Percentiles rank a stretch among this genome's conserved stretches.
phyloP scores from a whole-genome alignment of 768 basidiomycete genomes.

The Tulasnella sp. region DNA sequence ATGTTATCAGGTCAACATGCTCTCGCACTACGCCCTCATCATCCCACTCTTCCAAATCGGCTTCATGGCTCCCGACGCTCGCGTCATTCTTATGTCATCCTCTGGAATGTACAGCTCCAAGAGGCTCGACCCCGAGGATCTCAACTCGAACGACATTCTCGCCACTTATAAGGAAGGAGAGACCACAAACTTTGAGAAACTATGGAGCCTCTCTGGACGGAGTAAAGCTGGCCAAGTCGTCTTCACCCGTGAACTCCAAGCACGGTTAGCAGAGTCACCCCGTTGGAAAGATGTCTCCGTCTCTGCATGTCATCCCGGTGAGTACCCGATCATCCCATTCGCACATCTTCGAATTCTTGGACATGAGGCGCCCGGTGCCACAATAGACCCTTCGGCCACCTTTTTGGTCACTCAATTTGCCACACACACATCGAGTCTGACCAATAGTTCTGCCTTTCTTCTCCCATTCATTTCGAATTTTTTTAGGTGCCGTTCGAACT shows the following conservation, averaged over 20 bases:
- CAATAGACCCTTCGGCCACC: too few relatives aligned
- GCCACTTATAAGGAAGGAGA: background rate
- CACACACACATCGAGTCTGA: too few relatives aligned
- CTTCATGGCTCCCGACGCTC: slow-evolving; percentile 4
- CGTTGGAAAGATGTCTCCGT: slow-evolving; percentile 1
- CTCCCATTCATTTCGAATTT: background rate
- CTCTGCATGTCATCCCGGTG: slow-evolving; percentile 10
- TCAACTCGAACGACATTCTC: slow-evolving; percentile 11
- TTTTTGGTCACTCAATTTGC: too few relatives aligned
- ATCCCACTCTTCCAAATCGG: slow-evolving; percentile 11
- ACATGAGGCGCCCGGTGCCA: background rate
- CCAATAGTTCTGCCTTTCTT: background rate
- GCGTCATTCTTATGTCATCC: slow-evolving; percentile 4
- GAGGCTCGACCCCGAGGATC: slow-evolving; percentile 9
- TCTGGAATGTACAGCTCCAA: slow-evolving; percentile 11
- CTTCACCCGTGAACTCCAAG: slow-evolving; percentile 6
- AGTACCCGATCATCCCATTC: background rate
- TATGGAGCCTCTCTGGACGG: slow-evolving; percentile 4
- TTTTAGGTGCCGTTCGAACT: slow-evolving; percentile 5
- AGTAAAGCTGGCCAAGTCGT: slow-evolving; percentile 11
- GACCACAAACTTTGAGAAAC: background rate
- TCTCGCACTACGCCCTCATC: background rate
- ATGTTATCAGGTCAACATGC: slow-evolving; percentile 8
- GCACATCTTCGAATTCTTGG: background rate
- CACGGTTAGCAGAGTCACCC: background rate